phyloP scores from a whole-genome alignment of 768 basidiomycete genomes.

The Lepiota brunneoincarnata region DNA sequence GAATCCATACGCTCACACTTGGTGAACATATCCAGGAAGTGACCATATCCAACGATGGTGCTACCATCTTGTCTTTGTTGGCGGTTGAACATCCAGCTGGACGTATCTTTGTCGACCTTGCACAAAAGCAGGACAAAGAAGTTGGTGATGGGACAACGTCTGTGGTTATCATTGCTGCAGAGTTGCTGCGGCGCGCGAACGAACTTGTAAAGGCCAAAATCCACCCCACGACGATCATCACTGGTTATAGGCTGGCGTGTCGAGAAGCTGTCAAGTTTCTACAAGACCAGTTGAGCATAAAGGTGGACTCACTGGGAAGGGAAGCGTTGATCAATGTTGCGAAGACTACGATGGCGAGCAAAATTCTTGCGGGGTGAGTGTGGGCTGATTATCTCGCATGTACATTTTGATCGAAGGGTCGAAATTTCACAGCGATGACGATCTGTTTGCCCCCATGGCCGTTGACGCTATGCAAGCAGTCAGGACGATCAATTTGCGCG shows the following conservation, averaged over 20 bases:
- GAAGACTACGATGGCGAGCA: slow-evolving; percentile 98
- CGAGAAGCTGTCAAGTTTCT: slow-evolving; percentile 97
- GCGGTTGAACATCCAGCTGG: slow-evolving; percentile 97
- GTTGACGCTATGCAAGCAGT: slow-evolving; percentile 99
- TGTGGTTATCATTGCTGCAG: slow-evolving; percentile 97
- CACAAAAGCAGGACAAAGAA: slow-evolving; percentile 99
- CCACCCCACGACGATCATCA: slow-evolving; percentile 99
- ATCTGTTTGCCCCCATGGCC: slow-evolving; percentile 97
- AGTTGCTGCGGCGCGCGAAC: slow-evolving; percentile 92
- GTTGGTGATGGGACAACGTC: slow-evolving; percentile 99
- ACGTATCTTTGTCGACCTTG: slow-evolving; percentile 95
- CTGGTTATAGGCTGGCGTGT: slow-evolving; percentile 95
- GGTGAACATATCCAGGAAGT: slow-evolving; percentile 69
- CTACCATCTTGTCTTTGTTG: slow-evolving; percentile 93
- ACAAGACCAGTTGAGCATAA: slow-evolving; percentile 95
- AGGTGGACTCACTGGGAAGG: slow-evolving; percentile 87
- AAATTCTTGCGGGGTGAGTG: slow-evolving; percentile 93
- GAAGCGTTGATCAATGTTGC: slow-evolving; percentile 94
- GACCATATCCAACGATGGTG: slow-evolving; percentile 99
- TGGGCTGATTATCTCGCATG: not conserved
- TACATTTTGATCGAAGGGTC: not conserved
- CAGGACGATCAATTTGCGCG: slow-evolving; percentile 88
- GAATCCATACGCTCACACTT: not conserved
- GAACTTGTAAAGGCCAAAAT: slow-evolving; percentile 98
- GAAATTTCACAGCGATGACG: slow-evolving; percentile 72